These are phyloP conservation scores for Suillus fuscotomentosus DNA, from an alignment of 768 basidiomycete species.

Conservation along the genomic window DNA sequence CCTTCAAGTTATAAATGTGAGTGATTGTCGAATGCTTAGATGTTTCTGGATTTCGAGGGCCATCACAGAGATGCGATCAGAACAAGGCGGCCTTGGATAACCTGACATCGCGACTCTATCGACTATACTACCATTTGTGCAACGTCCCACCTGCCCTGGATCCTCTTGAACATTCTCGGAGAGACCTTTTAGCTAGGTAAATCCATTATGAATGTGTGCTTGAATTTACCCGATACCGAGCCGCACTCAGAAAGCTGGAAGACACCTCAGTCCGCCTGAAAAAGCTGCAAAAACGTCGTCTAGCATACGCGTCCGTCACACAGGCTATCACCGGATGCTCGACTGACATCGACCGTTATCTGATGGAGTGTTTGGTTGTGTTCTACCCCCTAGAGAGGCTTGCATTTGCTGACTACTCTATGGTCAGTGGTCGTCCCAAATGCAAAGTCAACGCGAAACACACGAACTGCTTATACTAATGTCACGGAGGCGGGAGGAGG, in stretches of 20 bases:
- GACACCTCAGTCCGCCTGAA: background rate
- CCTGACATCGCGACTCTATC: background rate
- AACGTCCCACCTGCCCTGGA: background rate
- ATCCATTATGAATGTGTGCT: background rate
- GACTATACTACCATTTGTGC: background rate
- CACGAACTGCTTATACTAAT: background rate
- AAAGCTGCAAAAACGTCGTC: background rate
- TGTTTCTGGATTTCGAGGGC: background rate
- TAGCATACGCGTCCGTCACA: background rate
- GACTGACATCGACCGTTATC: background rate
- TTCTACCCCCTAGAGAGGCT: background rate
- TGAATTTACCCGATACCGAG: background rate
- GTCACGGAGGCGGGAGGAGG: slow-evolving; percentile 2
- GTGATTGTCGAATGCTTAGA: background rate
- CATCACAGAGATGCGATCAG: background rate
- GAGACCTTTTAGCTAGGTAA: background rate
- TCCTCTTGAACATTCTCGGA: background rate
- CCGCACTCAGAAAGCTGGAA: background rate
- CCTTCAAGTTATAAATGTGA: background rate
- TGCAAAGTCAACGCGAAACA: background rate
- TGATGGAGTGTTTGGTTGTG: background rate
- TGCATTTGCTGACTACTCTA: background rate
- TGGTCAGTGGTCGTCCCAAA: background rate
- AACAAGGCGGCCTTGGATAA: background rate
- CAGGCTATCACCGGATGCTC: background rate